Conservation (phyloP, 495 filamentous ascomycete species). For the Aspergillus sclerotioniger region DNA sequence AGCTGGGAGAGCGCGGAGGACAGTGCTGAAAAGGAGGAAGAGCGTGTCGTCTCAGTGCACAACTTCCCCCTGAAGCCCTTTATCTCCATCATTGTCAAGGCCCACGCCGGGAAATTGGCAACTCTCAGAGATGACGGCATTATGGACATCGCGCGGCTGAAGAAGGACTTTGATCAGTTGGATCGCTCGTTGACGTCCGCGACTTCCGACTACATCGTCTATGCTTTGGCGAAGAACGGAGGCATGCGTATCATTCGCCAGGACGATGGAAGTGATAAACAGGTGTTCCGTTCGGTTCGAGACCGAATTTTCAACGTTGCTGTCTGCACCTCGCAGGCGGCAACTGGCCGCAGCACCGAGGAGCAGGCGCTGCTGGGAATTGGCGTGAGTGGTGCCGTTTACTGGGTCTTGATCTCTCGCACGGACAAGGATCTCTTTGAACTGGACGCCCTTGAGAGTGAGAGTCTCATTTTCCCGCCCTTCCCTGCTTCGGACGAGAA, state of each 20-base stretch:
- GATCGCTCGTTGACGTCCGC: slow-evolving; percentile 90
- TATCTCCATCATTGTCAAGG: slow-evolving; percentile 65
- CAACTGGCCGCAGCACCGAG: slow-evolving; percentile 36
- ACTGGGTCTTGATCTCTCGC: slow-evolving; percentile 78
- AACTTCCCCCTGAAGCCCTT: slow-evolving; percentile 97
- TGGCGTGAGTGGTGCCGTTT: slow-evolving; percentile 88
- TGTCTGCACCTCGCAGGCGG: slow-evolving; percentile 60
- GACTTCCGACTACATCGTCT: slow-evolving; percentile 87
- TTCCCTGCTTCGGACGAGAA: slow-evolving; percentile 72
- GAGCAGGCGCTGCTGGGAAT: slow-evolving; percentile 85
- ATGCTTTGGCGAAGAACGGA: slow-evolving; percentile 86
- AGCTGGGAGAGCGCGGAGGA: slow-evolving; percentile 86
- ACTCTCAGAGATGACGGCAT: slow-evolving; percentile 67
- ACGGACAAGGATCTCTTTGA: slow-evolving; percentile 72
- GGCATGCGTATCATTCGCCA: slow-evolving; percentile 91
- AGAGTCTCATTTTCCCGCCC: slow-evolving; percentile 80
- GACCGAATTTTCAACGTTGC: slow-evolving; percentile 95
- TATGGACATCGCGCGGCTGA: slow-evolving; percentile 85
- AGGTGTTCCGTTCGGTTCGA: slow-evolving; percentile 80
- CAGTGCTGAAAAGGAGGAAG: slow-evolving; percentile 63
- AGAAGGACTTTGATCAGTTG: slow-evolving; percentile 96
- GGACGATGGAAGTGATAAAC: slow-evolving; percentile 84
- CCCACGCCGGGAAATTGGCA: slow-evolving; percentile 39
- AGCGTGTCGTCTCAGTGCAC: slow-evolving; percentile 70
- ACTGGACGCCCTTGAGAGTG: slow-evolving; percentile 66